Percentiles rank a stretch among this genome's conserved stretches.
Evolutionary conservation across 208 protist species (phyloP).

Genomic region (Plasmodiophora brassicae): DNA sequence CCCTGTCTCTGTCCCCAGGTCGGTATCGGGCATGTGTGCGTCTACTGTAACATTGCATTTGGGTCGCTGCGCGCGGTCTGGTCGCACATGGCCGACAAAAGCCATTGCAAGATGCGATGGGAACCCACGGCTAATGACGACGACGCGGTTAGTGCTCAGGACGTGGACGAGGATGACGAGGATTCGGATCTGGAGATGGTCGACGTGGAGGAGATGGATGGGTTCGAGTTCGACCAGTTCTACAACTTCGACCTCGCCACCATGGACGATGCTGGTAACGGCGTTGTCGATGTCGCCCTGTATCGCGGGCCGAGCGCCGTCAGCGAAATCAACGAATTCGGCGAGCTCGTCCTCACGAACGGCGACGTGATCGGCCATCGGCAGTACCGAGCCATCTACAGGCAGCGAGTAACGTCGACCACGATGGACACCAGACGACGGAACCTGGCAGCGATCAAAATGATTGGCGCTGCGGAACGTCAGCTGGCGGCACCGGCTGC

Average conservation of each 20-base stretch:
- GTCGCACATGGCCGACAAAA: neutral
- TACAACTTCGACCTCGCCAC: neutral
- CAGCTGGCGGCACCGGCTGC: neutral
- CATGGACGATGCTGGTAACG: neutral
- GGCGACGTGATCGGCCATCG: slow-evolving; percentile 18
- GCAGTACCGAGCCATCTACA: neutral
- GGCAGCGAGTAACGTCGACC: neutral
- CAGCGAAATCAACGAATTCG: neutral
- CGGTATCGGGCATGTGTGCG: slow-evolving; percentile 12
- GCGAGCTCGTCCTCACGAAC: neutral
- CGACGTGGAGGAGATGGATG: neutral
- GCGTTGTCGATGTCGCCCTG: neutral
- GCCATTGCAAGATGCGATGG: slow-evolving; percentile 28
- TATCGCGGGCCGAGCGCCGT: neutral
- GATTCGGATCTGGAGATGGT: no score
- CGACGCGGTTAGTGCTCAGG: neutral
- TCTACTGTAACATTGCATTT: neutral
- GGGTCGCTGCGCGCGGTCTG: neutral
- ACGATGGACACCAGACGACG: neutral
- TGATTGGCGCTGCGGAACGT: neutral
- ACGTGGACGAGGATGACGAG: neutral
- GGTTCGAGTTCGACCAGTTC: slow-evolving; percentile 26
- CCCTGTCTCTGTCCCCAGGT: no score
- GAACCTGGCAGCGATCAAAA: neutral
- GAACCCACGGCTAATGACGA: neutral